A percentile compares a stretch with the other conserved stretches of the same genome.
These are phyloP conservation scores for Lojkania enalia DNA, from an alignment of 2,329 filamentous ascomycete genomes.

Conservation along the genomic window DNA sequence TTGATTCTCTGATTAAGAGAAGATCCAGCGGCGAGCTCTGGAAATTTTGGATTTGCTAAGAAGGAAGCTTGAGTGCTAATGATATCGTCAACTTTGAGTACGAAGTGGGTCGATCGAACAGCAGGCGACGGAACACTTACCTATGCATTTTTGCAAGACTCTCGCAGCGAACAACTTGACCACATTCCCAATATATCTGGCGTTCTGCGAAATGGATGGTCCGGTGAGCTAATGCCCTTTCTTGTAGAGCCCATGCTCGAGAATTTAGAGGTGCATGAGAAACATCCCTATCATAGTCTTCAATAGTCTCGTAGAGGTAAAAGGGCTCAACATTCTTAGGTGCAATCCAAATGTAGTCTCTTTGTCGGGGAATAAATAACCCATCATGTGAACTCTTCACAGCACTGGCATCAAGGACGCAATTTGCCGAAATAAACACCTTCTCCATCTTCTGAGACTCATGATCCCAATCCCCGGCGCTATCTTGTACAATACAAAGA, in stretches of 20 bases:
- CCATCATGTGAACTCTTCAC: too few species aligned
- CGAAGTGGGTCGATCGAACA: too few species aligned
- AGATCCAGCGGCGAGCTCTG: not conserved
- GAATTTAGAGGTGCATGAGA: conserved; percentile 4
- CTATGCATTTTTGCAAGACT: conserved; percentile 21
- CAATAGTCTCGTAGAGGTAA: conserved; percentile 24
- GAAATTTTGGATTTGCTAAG: conserved; percentile 35
- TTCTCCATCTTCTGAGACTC: conserved; percentile 4
- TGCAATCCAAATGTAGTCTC: too few species aligned
- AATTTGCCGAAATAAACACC: too few species aligned
- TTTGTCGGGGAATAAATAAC: too few species aligned
- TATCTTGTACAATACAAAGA: conserved; percentile 9
- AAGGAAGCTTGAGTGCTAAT: too few species aligned
- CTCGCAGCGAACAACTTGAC: conserved; percentile 20
- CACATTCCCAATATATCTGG: not conserved
- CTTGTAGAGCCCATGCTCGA: not conserved
- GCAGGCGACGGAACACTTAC: too few species aligned
- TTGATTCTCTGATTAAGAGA: conserved; percentile 24
- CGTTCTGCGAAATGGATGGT: not conserved
- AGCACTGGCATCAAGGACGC: too few species aligned
- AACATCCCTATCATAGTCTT: conserved; percentile 27
- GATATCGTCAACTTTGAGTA: too few species aligned
- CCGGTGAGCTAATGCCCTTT: not conserved
- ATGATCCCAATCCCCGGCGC: not conserved
- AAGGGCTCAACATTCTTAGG: too few species aligned